Base-by-base conservation (phyloP, 2,329 filamentous ascomycete species). In the Teratosphaeria nubilosa region DNA sequence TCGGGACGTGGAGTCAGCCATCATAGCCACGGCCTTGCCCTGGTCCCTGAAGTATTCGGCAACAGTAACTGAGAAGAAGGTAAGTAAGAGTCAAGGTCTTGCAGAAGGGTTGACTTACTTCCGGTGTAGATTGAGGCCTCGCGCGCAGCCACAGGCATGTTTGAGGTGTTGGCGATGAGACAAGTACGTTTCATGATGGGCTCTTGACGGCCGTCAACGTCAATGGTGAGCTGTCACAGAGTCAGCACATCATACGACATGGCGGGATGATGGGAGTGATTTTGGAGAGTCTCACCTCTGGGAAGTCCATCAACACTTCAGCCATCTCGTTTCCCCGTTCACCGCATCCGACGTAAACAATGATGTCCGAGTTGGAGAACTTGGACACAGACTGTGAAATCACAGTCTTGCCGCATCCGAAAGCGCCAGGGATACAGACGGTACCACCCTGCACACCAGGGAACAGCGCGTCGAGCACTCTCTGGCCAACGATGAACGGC, bases 111-210 rank as follows among this genome's bases (percentile, higher is more conserved):
- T 30, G 27, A 30, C 27, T 30, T 30, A 30, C 27, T 96, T 72
- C 85, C 94, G 2, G 94, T 99, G 78, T 99, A 99, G 73, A 99
- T 99, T 64, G 94, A 99, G 59, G 94, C 94, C 76, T 99, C 94
- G 78, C 94, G 90, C 61, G 94, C 94, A 64, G 94, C 94, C 70
- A 99, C 94, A 62, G 94, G 94, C 94, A 99, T 99, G 82, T 99
- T 99, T 69, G 94, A 99, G 51, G 94, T 99, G 78, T 99, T 99
- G 75, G 94, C 94, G 72, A 99, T 97, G 61, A 99, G 82, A 24
- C 91, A 95, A 16, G 94, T 99, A 74, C 94, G 92, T 85, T 99
- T 99, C 94, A 99, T 99, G 80, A 99, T 99, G 66, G 92, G 91
- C 75, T 99, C 94, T 77, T 92, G 87, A 72, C 92, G 90, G 68